These are phyloP conservation scores for Trypethelium eluteriae DNA, from an alignment of 495 filamentous ascomycete genomes.

Conservation along the genomic window DNA sequence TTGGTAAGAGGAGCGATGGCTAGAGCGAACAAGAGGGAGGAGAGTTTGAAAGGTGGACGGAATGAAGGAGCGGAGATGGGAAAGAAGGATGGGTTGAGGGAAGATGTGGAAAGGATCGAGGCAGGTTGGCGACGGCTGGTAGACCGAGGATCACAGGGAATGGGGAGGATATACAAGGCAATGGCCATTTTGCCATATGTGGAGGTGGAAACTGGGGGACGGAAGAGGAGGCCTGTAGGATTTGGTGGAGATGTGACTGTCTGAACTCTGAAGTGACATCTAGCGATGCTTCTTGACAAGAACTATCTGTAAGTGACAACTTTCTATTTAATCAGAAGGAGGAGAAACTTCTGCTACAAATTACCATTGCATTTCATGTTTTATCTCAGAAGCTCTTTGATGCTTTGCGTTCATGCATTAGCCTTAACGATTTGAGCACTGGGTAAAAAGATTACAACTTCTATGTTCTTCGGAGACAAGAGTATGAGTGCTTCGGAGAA, in stretches of 20 bases:
- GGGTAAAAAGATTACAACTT: too few relatives aligned
- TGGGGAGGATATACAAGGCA: conserved; percentile 91
- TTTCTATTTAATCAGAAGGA: too few relatives aligned
- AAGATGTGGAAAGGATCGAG: conserved; percentile 55
- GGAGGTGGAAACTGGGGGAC: background rate
- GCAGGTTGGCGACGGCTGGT: conserved; percentile 70
- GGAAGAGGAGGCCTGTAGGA: conserved; percentile 9
- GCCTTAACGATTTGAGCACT: too few relatives aligned
- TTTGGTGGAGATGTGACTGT: conserved; percentile 9
- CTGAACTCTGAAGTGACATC: background rate
- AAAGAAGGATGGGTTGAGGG: conserved; percentile 35
- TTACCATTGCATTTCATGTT: too few relatives aligned
- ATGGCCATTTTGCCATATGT: conserved; percentile 77
- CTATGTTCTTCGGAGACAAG: too few relatives aligned
- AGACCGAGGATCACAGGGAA: conserved; percentile 67
- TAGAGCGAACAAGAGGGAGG: conserved; percentile 15
- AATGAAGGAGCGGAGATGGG: conserved; percentile 17
- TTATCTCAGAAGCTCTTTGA: too few relatives aligned
- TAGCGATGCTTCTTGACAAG: too few relatives aligned
- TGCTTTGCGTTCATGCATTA: too few relatives aligned
- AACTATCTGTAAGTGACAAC: too few relatives aligned
- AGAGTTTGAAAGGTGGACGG: too few relatives aligned
- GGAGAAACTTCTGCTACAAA: too few relatives aligned
- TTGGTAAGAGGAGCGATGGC: conserved; percentile 45
- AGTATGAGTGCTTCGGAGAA: too few relatives aligned